These are phyloP conservation scores for Ceratocystis alfenasii DNA, from an alignment of 2,329 filamentous ascomycete genomes.

Conservation along the genomic window DNA sequence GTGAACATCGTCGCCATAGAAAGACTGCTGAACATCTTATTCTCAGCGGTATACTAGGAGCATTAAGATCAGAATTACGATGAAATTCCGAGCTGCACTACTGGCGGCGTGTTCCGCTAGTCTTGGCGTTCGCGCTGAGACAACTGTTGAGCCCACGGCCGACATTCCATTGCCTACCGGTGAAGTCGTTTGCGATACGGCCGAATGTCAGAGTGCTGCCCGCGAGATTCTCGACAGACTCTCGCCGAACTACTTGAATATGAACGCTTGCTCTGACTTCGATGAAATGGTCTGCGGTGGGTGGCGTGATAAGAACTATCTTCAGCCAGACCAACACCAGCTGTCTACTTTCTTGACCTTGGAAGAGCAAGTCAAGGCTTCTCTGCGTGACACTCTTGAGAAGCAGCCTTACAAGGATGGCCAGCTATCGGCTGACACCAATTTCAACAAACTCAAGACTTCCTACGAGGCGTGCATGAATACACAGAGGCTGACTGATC, in stretches of 20 bases:
- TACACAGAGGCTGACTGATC: constrained; percentile 42
- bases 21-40: not conserved
- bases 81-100: not conserved
- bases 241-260: constrained; percentile 39
- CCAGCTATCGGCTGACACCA: constrained; percentile 38
- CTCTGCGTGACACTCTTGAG: constrained; percentile 52
- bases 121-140: not conserved
- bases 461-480: constrained; percentile 57
- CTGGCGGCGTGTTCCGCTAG: not conserved
- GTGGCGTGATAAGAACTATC: constrained; percentile 51
- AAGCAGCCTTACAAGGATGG: constrained; percentile 37
- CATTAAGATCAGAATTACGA: not conserved
- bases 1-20: not conserved
- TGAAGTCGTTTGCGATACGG: constrained; percentile 24
- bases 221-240: constrained; percentile 28
- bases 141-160: not conserved
- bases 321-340: constrained; percentile 51
- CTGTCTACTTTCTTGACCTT: constrained; percentile 50
- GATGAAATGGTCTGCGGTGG: constrained; percentile 56
- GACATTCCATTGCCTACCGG: not conserved
- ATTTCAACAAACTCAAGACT: constrained; percentile 53
- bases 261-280: constrained; percentile 60
- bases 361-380: constrained; percentile 47
- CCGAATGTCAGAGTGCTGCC: constrained; percentile 28
- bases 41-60: too few relatives aligned